A percentile compares a stretch with the other conserved stretches of the same genome.
These are phyloP conservation scores for Dichotomocladium elegans DNA, from an alignment of 371 early-diverging fungal genomes.

Conservation along the genomic window DNA sequence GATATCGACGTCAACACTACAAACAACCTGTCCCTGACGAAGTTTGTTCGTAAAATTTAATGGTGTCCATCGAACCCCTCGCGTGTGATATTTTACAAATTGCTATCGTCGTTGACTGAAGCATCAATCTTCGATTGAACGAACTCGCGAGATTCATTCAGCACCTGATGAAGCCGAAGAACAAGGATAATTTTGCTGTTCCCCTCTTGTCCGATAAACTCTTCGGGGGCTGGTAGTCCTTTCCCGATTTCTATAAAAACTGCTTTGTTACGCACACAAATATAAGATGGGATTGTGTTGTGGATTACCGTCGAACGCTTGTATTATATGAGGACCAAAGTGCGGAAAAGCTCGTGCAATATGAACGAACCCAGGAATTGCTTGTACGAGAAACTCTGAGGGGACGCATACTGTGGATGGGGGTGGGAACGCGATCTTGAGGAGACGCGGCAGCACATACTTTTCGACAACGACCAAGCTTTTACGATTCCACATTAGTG, in stretches of 20 bases:
- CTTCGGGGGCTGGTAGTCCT: slow-evolving; percentile 34
- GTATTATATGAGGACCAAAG: slow-evolving; percentile 30
- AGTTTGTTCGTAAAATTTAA: slow-evolving; percentile 7
- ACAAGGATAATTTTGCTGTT: slow-evolving; percentile 37
- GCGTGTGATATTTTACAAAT: too few species aligned
- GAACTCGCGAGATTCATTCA: slow-evolving; percentile 25
- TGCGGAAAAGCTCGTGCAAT: slow-evolving; percentile 44
- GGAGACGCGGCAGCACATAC: slow-evolving; percentile 30
- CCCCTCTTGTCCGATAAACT: slow-evolving; percentile 41
- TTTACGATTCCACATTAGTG: not conserved
- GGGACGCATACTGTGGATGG: slow-evolving; percentile 21
- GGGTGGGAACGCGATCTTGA: slow-evolving; percentile 37
- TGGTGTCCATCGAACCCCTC: too few species aligned
- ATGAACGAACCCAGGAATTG: slow-evolving; percentile 40
- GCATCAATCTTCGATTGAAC: slow-evolving; percentile 26
- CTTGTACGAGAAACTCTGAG: slow-evolving; percentile 36
- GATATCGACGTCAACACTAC: not conserved
- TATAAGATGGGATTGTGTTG: not conserved
- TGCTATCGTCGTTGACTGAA: too few species aligned
- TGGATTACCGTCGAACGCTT: slow-evolving; percentile 31
- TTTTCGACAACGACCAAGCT: slow-evolving; percentile 30
- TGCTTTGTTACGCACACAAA: not conserved
- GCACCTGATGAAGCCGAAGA: slow-evolving; percentile 34
- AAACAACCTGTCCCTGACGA: slow-evolving; percentile 16
- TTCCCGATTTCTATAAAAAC: slow-evolving; percentile 24